A percentile compares a stretch with the other conserved stretches of the same genome.
These are phyloP conservation scores for Claviceps sp. DNA, from an alignment of 2,329 filamentous ascomycete species.

Conservation along the genomic window DNA sequence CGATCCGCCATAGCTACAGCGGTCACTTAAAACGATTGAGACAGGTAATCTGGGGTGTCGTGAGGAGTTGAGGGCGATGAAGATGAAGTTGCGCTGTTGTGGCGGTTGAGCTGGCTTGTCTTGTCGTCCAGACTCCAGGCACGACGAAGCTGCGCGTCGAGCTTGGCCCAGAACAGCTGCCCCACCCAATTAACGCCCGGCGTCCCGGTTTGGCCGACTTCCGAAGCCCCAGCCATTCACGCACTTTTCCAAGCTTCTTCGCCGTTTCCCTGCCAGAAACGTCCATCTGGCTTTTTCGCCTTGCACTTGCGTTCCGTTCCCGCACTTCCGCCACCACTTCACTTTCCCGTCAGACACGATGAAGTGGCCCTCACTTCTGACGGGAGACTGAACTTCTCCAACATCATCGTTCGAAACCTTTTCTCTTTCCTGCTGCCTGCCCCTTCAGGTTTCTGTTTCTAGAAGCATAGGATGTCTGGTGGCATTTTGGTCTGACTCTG, in stretches of 20 bases:
- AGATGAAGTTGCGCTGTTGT: constrained; percentile 11
- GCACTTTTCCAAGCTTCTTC: background rate
- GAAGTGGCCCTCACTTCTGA: constrained; percentile 18
- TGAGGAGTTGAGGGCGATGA: constrained; percentile 4
- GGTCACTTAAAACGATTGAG: constrained; percentile 1
- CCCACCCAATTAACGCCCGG: constrained; percentile 9
- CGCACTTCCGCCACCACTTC: constrained; percentile 1
- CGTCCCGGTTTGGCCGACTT: constrained; percentile 15
- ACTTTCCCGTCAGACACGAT: constrained; percentile 10
- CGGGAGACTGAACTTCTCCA: constrained; percentile 10
- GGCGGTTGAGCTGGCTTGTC: constrained; percentile 17
- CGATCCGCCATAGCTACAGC: constrained; percentile 71
- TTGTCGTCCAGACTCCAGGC: constrained; percentile 23
- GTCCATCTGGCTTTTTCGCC: background rate
- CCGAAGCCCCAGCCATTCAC: background rate
- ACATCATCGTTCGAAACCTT: background rate
- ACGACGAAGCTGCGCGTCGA: constrained; percentile 26
- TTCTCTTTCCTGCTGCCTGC: background rate
- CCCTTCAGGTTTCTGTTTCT: background rate
- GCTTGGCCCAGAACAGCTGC: constrained; percentile 11
- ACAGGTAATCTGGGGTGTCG: constrained; percentile 5
- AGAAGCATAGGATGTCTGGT: constrained; percentile 3
- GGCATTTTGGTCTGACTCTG: background rate
- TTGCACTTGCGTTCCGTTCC: background rate
- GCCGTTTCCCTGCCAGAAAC: background rate